Percentiles rank a stretch among this genome's conserved stretches.
These are phyloP conservation scores for Aspergillus quadricinctus DNA, from an alignment of 2,329 filamentous ascomycete species.

Conservation along the genomic window DNA sequence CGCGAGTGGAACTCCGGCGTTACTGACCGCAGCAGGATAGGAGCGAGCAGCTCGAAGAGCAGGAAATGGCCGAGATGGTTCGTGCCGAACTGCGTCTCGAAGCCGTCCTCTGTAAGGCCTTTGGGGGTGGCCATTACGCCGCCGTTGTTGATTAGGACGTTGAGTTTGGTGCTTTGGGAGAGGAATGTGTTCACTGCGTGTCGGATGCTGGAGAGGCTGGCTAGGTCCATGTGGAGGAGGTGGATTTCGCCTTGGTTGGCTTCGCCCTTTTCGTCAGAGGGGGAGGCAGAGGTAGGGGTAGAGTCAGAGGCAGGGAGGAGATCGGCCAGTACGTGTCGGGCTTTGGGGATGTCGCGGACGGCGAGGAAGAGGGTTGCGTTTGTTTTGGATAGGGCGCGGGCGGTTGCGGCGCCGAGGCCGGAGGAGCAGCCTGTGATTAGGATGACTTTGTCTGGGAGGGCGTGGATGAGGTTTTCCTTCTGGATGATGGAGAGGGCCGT, in stretches of 20 bases:
- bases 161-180: not conserved
- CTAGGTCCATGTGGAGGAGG: slow-evolving; percentile 32
- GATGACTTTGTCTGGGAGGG: slow-evolving; percentile 17
- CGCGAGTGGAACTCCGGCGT: slow-evolving; percentile 41
- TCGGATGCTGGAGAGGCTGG: slow-evolving; percentile 29
- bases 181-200: slow-evolving; percentile 4
- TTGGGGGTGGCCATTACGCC: slow-evolving; percentile 8
- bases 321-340: slow-evolving; percentile 20
- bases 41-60: slow-evolving; percentile 27
- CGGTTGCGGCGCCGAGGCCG: slow-evolving; percentile 38
- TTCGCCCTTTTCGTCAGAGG: too few species aligned
- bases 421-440: slow-evolving; percentile 38
- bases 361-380: slow-evolving; percentile 36
- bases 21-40: slow-evolving; percentile 7
- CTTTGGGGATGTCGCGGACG: slow-evolving; percentile 33
- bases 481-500: not conserved
- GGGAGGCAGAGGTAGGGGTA: not conserved
- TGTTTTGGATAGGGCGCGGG: slow-evolving; percentile 33
- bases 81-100: slow-evolving; percentile 33
- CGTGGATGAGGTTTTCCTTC: not conserved
- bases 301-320: slow-evolving; percentile 8
- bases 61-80: slow-evolving; percentile 33
- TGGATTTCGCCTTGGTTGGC: slow-evolving; percentile 15
- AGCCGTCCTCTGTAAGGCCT: slow-evolving; percentile 19
- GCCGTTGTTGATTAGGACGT: slow-evolving; percentile 12